Evolutionary conservation across 345 rosid species (phyloP), one percentile per base, ranked within the genome.

Genomic region (Anastatica hierochuntica): DNA sequence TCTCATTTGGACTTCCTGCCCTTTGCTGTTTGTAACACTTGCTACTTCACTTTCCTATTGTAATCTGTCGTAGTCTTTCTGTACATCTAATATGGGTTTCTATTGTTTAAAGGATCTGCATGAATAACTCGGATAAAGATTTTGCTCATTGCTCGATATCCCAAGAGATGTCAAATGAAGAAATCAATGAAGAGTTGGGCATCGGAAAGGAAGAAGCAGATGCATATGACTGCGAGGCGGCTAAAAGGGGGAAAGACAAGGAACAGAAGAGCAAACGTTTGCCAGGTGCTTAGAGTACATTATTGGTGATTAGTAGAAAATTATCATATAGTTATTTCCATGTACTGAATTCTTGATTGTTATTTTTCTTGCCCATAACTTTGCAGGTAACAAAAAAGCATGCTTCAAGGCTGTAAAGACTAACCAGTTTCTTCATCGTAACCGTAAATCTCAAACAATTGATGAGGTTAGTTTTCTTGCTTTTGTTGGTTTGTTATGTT

Each of bases 91-190:
- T 61, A 31, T 53, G 8, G 36, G 15, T 37, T 29, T 59, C 6
- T 56, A 0, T 56, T 36, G 44, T 58, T 31, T 59, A 53, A 74
- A 92, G 98, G 98, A 63, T 72, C 49, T 92, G 98, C 66, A 71
- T 60, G 79, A 90, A 88, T 77, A 92, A 83, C 74, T 20, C 33
- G 49, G 88, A 92, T 55, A 68, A 67, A 73, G 46, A 60, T 11
- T 92, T 77, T 30, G 81, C 97, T 57, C 85, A 77, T 72, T 92
- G 98, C 75, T 77, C 90, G 62, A 71, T 64, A 46, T 53, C 79
- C 41, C 98, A 92, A 80, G 98, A 92, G 79, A 92, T 79, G 78
- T 79, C 94, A 56, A 85, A 85, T 72, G 90, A 76, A 56, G 97
- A 92, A 40, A 92, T 92, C 57, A 92, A 92, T 64, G 81, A 74